These are phyloP conservation scores for Oryza meridionalis DNA, from an alignment of 176 grass and related monocot species.

Conservation along the genomic window DNA sequence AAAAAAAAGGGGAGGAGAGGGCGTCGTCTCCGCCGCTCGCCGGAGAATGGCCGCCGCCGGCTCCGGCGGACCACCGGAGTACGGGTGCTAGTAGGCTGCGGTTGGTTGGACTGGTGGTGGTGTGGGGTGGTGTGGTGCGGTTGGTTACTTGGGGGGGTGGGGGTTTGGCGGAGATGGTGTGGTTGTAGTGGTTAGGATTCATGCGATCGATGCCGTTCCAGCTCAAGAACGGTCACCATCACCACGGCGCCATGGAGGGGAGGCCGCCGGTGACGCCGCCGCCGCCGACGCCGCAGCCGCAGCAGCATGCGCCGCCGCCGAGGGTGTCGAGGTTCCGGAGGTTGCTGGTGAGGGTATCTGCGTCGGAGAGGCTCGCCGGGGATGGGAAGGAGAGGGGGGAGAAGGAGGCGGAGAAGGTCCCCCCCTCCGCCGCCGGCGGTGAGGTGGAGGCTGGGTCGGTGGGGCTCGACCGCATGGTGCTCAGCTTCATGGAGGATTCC, in stretches of 20 bases:
- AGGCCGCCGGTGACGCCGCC: constrained; percentile 30
- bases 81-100: background rate
- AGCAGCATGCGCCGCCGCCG: background rate
- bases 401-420: constrained; percentile 46
- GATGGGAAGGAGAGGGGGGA: constrained; percentile 53
- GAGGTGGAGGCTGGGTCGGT: constrained; percentile 55
- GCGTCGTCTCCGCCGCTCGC: constrained; percentile 1
- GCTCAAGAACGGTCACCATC: constrained; percentile 52
- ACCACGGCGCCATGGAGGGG: constrained; percentile 60
- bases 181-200: constrained; percentile 46
- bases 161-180: constrained; percentile 28
- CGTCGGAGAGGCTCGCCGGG: constrained; percentile 42
- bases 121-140: constrained; percentile 30
- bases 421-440: background rate
- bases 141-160: constrained; percentile 34
- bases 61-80: constrained; percentile 29
- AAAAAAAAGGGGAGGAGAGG: background rate
- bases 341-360: constrained; percentile 62
- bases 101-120: constrained; percentile 36
- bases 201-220: constrained; percentile 70
- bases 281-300: background rate
- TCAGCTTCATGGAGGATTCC: constrained; percentile 84
- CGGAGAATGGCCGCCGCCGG: constrained; percentile 13
- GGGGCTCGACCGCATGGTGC: constrained; percentile 80
- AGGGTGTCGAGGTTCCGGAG: constrained; percentile 67